A percentile compares a stretch with the other conserved stretches of the same genome.
Conservation (phyloP, 2,329 filamentous ascomycete species). For the Aschersonia sp. region DNA sequence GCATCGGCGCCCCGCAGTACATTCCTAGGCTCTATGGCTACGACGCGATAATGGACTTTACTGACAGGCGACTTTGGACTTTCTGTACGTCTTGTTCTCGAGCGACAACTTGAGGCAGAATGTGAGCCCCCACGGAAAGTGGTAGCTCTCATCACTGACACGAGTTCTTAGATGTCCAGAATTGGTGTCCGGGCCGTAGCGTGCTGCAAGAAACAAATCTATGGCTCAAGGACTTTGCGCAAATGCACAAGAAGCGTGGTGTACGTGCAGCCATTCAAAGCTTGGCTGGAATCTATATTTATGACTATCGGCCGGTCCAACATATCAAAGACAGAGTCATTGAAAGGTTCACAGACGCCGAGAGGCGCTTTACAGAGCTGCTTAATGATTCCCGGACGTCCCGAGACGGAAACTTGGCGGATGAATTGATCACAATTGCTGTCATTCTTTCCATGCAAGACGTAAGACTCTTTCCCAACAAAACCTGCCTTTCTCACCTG, state of each 20-base stretch:
- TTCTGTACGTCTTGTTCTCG: conserved; percentile 16
- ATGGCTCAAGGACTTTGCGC: conserved; percentile 24
- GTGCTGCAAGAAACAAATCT: conserved; percentile 22
- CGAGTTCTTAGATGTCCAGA: conserved; percentile 16
- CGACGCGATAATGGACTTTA: conserved; percentile 17
- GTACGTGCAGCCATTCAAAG: conserved; percentile 24
- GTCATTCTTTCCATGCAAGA: conserved; percentile 25
- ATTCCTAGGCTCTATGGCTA: conserved; percentile 16
- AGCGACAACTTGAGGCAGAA: no score
- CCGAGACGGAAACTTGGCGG: conserved; percentile 9
- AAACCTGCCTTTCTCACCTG: no score
- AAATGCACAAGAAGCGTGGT: conserved; percentile 20
- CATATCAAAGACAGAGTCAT: conserved; percentile 18
- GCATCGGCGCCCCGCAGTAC: conserved; percentile 4
- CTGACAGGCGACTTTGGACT: conserved; percentile 17
- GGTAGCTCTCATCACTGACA: not conserved
- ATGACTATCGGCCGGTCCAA: conserved; percentile 22
- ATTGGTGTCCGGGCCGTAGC: conserved; percentile 26
- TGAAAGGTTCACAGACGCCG: conserved; percentile 15
- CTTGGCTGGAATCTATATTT: conserved; percentile 24
- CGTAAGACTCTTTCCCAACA: conserved; percentile 8
- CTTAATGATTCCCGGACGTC: conserved; percentile 11
- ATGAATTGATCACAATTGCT: conserved; percentile 21
- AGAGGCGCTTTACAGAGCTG: conserved; percentile 14
- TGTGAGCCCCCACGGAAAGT: no score